A percentile compares a stretch with the other conserved stretches of the same genome.
Evolutionary conservation across 495 filamentous ascomycete species (phyloP).

Genomic region (Penicillium coffeae): DNA sequence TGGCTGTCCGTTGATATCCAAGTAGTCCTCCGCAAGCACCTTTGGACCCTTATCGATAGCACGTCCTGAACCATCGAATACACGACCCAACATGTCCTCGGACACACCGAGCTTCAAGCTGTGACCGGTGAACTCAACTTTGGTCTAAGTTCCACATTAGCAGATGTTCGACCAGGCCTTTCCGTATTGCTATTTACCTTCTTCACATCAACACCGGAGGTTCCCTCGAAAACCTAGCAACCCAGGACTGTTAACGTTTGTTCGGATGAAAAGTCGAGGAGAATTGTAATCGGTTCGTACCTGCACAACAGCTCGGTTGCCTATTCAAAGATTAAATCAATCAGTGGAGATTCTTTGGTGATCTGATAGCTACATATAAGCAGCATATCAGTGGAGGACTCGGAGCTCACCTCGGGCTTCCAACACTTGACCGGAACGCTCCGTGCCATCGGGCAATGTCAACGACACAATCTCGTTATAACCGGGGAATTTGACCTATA

Average conservation of each 20-base stretch:
- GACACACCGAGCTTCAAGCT: conserved; percentile 98
- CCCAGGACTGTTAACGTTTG: conserved; percentile 20
- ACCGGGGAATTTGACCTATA: conserved; percentile 89
- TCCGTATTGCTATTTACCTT: too few relatives aligned
- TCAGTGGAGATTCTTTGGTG: not conserved
- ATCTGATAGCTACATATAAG: not conserved
- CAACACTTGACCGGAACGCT: conserved; percentile 91
- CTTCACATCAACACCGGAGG: conserved; percentile 95
- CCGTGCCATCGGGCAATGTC: conserved; percentile 90
- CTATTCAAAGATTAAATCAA: conserved; percentile 39
- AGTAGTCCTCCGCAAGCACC: conserved; percentile 93
- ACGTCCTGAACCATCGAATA: conserved; percentile 96
- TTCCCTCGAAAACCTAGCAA: conserved; percentile 92
- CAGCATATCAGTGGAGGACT: not conserved
- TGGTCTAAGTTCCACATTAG: conserved; percentile 57
- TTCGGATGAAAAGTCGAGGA: conserved; percentile 7
- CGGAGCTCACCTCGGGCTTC: conserved; percentile 94
- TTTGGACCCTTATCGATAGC: conserved; percentile 98
- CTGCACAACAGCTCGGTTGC: conserved; percentile 88
- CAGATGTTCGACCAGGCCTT: too few relatives aligned
- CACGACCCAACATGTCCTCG: conserved; percentile 98
- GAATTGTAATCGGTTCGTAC: conserved; percentile 38
- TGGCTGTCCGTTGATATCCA: conserved; percentile 98
- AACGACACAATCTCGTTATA: conserved; percentile 98
- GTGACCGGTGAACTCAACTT: conserved; percentile 94